Conservation (phyloP, 202 grass and related monocot species). For the Digitaria exilis region DNA sequence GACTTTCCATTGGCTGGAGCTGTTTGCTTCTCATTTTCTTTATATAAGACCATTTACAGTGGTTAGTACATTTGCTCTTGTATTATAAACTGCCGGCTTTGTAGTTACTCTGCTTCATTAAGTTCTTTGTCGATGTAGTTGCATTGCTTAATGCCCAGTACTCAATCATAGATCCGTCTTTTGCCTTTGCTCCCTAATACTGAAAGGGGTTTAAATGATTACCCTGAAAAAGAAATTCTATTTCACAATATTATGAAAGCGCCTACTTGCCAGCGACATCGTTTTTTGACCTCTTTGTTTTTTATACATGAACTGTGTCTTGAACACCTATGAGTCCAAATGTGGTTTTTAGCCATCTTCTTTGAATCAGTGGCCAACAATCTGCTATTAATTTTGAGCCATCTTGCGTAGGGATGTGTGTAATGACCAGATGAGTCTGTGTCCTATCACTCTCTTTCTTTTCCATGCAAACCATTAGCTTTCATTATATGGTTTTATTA, state of each 20-base stretch:
- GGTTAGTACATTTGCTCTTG: constrained; percentile 50
- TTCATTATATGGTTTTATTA: constrained; percentile 2
- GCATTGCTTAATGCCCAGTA: constrained; percentile 19
- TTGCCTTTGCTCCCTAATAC: neutral
- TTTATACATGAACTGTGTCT: neutral
- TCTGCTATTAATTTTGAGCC: constrained; percentile 17
- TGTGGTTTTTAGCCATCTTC: constrained; percentile 15
- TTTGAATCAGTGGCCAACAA: constrained; percentile 9
- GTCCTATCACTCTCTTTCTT: neutral
- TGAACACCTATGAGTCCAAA: neutral
- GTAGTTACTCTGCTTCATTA: constrained; percentile 36
- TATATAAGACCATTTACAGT: constrained; percentile 87
- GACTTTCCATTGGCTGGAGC: constrained; percentile 93
- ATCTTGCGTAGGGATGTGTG: neutral
- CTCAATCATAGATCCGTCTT: constrained; percentile 1
- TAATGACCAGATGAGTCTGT: neutral
- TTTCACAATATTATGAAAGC: constrained; percentile 19
- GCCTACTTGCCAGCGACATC: neutral
- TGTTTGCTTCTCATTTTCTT: constrained; percentile 91
- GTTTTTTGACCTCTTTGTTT: constrained; percentile 32
- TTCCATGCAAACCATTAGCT: constrained; percentile 12
- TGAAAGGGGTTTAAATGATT: neutral
- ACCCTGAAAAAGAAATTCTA: neutral
- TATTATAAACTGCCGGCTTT: constrained; percentile 18
- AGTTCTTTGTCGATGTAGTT: constrained; percentile 3